A percentile compares a stretch with the other conserved stretches of the same genome.
Evolutionary conservation across 306 rosid genomes (phyloP).

Genomic region (Quercus aquifolioides): DNA sequence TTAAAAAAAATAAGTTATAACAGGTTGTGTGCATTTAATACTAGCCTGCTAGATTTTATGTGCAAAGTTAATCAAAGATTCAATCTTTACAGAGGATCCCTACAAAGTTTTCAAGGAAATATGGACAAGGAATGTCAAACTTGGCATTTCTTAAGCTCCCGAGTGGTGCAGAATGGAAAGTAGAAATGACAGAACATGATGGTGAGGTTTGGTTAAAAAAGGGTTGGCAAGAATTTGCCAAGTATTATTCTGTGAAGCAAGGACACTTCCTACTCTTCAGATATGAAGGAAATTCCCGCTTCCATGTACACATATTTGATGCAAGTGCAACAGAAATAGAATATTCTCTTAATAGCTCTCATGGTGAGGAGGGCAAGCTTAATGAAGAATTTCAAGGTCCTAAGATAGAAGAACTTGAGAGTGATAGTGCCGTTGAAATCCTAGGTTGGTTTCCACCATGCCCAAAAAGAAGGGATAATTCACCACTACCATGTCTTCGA

Average conservation of each 20-base stretch:
- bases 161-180: slow-evolving; percentile 10
- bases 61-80: neutral
- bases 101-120: neutral
- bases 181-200: neutral
- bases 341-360: slow-evolving; percentile 9
- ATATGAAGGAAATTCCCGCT: slow-evolving; percentile 22
- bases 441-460: neutral
- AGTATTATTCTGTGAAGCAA: neutral
- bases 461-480: neutral
- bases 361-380: neutral
- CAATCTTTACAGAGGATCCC: slow-evolving; percentile 4
- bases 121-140: slow-evolving; percentile 6
- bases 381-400: neutral
- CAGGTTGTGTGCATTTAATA: neutral
- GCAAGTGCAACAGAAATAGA: slow-evolving; percentile 16
- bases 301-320: slow-evolving; percentile 27
- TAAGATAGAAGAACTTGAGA: neutral
- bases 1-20: too few relatives aligned
- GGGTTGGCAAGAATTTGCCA: slow-evolving; percentile 16
- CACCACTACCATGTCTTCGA: neutral
- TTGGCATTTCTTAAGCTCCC: neutral
- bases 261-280: slow-evolving; percentile 9
- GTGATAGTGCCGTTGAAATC: neutral
- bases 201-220: slow-evolving; percentile 7
- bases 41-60: neutral